Conservation (phyloP, 345 rosid genomes). For the Raphanus raphanistrum region DNA sequence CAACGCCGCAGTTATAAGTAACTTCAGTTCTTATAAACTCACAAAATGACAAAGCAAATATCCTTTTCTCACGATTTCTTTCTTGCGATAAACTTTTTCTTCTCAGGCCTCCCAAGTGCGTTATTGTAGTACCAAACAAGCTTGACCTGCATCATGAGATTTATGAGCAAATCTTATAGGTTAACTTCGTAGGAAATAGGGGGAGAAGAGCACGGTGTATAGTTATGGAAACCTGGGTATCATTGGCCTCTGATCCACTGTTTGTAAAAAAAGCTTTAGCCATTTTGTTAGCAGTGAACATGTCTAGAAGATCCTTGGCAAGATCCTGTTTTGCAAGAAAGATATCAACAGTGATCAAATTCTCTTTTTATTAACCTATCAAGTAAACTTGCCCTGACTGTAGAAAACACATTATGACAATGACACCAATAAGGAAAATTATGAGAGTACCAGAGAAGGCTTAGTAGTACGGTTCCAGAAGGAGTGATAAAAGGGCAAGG, state of each 20-base stretch:
- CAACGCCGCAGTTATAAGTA: constrained; percentile 21
- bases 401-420: not conserved
- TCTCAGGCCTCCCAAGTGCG: constrained; percentile 80
- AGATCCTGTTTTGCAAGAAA: constrained; percentile 61
- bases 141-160: constrained; percentile 57
- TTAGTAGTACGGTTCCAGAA: constrained; percentile 97
- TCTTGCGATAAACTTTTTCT: constrained; percentile 80
- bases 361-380: not conserved
- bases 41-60: not conserved
- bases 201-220: not conserved
- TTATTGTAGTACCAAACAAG: constrained; percentile 87
- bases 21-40: constrained; percentile 1
- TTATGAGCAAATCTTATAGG: constrained; percentile 4
- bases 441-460: constrained; percentile 75
- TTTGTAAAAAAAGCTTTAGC: constrained; percentile 87
- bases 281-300: constrained; percentile 83
- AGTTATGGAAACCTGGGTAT: constrained; percentile 68
- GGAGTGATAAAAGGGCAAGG: constrained; percentile 91
- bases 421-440: not conserved
- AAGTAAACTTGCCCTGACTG: no score
- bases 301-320: constrained; percentile 79
- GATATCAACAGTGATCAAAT: constrained; percentile 16
- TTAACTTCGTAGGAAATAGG: not conserved
- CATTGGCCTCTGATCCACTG: constrained; percentile 98
- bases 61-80: constrained; percentile 49